A percentile compares a stretch with the other conserved stretches of the same genome.
Conservation (phyloP, 257 asterid species). For the Salvia hispanica region DNA sequence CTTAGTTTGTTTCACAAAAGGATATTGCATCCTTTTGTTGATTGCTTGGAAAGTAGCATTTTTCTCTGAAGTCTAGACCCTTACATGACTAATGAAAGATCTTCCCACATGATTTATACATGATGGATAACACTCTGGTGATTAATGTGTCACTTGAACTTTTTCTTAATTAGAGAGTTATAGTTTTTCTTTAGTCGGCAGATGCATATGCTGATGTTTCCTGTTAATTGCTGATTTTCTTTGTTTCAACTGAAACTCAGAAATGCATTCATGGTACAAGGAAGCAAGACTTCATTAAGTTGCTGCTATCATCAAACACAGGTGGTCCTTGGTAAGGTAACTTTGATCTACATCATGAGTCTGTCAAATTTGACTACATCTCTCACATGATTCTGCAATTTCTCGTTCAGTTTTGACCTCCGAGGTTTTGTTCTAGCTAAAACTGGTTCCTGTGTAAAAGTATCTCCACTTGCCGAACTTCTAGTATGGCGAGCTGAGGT, state of each 20-base stretch:
- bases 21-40: constrained; percentile 1
- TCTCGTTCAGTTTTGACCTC: constrained; percentile 62
- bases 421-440: constrained; percentile 47
- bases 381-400: constrained; percentile 28
- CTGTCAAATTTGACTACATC: constrained; percentile 14
- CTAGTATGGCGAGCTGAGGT: constrained; percentile 98
- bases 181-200: constrained; percentile 14
- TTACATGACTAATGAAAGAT: not conserved
- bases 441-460: constrained; percentile 68
- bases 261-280: constrained; percentile 52
- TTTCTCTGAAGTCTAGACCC: not conserved
- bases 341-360: constrained; percentile 24
- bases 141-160: constrained; percentile 12
- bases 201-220: constrained; percentile 17
- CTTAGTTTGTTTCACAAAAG: constrained; percentile 4
- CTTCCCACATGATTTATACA: not conserved
- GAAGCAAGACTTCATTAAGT: constrained; percentile 65
- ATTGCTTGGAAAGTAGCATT: not conserved
- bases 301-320: constrained; percentile 57
- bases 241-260: constrained; percentile 43
- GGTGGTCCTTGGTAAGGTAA: constrained; percentile 60
- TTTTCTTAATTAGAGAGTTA: not conserved
- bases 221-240: constrained; percentile 24
- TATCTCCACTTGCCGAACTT: constrained; percentile 68
- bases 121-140: constrained; percentile 8